Evolutionary conservation across 2,329 filamentous ascomycete genomes (phyloP), one percentile per base, ranked within the genome.

Genomic region (Neopestalotiopsis clavispora): DNA sequence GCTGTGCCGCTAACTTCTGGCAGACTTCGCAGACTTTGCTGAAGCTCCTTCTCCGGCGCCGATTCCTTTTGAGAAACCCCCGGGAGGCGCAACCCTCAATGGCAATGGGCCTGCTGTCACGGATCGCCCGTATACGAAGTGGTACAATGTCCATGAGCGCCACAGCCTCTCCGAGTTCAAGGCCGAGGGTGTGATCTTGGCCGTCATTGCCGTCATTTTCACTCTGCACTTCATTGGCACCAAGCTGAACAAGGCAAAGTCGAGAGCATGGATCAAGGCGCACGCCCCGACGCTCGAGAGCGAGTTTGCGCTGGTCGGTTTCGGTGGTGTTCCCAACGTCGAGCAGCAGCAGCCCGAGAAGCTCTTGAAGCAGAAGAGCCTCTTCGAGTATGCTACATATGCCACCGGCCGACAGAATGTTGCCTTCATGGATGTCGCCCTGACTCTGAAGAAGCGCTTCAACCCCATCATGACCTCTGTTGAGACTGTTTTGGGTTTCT

Each of bases 101-200:
- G 81, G 82, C 57, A 80, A 82, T 63, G 78, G 81, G 20, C 85
- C 87, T 70, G 84, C 83, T 59, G 80, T 82, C 61, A 85, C 86
- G 59, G 81, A 79, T 58, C 83, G 85, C 32, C 92, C 93, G 14
- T 98, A 92, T 81, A 97, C 94, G 65, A 94, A 94, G 85, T 99
- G 96, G 96, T 99, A 98, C 84, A 94, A 94, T 68, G 86, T 98
- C 71, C 96, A 97, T 87, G 95, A 98, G 87, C 94, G 96, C 77
- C 91, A 95, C 76, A 90, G 90, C 32, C 84, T 91, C 70, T 87
- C 86, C 77, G 96, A 99, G 80, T 99, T 99, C 87, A 90, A 90
- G 82, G 88, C 91, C 76, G 96, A 99, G 84, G 92, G 93, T 69
- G 84, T 94, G 79, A 92, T 99, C 75, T 83, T 98, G 70, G 87